Evolutionary conservation across 2,329 filamentous ascomycete species (phyloP), one percentile per base, ranked within the genome.

Genomic region (Fusarium nurragi): DNA sequence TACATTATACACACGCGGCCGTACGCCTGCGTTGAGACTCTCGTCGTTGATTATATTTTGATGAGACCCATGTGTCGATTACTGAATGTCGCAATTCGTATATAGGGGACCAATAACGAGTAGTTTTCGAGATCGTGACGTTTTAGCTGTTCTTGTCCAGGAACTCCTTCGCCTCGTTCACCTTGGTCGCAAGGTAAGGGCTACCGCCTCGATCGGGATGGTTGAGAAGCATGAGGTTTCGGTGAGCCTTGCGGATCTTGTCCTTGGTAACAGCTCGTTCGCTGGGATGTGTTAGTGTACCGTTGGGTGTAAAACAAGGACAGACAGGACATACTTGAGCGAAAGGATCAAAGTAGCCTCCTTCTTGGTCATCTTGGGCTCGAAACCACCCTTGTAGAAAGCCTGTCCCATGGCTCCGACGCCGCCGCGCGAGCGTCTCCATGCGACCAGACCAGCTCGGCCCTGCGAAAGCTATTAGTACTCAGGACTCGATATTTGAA

Each of bases 331-430:
- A 45, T 87, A 97, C 94, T 89, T 92, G 62, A 98, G 88, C 67
- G 95, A 91, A 45, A 99, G 82, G 61, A 99, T 97, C 71, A 99
- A 81, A 6, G 93, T 86, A 21, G 95, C 95, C 80, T 99, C 95
- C 77, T 90, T 89, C 77, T 90, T 88, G 77, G 88, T 97, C 94
- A 99, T 99, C 79, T 90, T 91, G 60, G 88, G 84, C 81, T 99
- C 95, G 76, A 99, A 99, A n/a, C 95, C 95, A 70, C 95, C 95
- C 80, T 98, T 99, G 85, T 97, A 98, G 76, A 93, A 99, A 38
- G 93, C 89, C 78, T 94, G 93, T 72, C 95, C 95, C 71, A 97
- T 82, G 32, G 91, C 89, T 68, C 90, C 91, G 44, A 91, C 84
- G 65, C 90, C 90, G 64, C 91, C 91, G 64, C 91, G 86, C 60